Evolutionary conservation across 345 rosid genomes (phyloP), one percentile per base, ranked within the genome.

Genomic region (Citrus medica): DNA sequence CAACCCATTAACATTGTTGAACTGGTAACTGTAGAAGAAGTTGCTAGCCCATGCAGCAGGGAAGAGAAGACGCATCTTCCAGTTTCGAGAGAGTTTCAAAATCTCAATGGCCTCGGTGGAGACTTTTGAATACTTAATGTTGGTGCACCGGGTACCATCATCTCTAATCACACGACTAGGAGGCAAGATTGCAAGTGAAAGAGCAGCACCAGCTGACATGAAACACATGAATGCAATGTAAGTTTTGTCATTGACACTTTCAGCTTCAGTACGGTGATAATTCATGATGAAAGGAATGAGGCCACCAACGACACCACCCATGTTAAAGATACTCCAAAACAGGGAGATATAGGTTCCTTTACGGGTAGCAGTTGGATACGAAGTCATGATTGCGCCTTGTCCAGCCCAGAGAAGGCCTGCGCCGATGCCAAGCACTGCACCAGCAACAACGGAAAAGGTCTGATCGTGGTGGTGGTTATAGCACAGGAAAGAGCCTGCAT

Each of bases 331-430:
- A 30, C 79, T 81, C 95, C 92, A 91, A 80, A 90, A 88, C 2
- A 91, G 74, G 22, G 95, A 84, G 30, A 88, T 90, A 68, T 88
- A 91, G 5, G 83, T 80, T 27, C 93, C 93, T 73, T 91, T 91
- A 19, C 91, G 82, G n/a, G 51, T 33, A 10, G 84, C 70, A 1
- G 93, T 89, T 2, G 93, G 95, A 56, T 88, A 91, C 9, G 93
- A 81, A 24, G 93, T 90, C 93, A 91, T 91, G 71, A 91, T 90
- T 14, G 93, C 92, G 21, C 95, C 95, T 59, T 92, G 83, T 3
- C 90, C 91, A 0, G 92, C 90, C 93, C 93, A 88, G 30, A 91
- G 86, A 68, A 91, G 87, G 12, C 95, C 92, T 21, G 95, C 93
- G 6, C 92, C 93, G 17, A 86, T 8, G 10, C 95, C 93, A 2